Conservation (phyloP, 1,139 yeast species). For the Suhomyces taliae region DNA sequence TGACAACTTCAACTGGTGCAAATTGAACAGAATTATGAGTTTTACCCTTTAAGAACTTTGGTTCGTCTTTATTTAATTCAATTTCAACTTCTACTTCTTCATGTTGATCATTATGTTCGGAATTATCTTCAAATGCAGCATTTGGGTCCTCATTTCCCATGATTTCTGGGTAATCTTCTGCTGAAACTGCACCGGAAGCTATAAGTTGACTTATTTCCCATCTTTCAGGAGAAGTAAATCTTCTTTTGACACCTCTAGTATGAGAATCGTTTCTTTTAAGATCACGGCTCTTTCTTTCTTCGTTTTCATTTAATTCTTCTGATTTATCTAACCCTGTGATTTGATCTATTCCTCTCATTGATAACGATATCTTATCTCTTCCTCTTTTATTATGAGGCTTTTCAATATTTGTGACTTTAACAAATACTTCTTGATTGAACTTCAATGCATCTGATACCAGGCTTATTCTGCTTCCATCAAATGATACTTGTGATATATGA, state of each 20-base stretch:
- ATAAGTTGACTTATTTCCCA: constrained; percentile 88
- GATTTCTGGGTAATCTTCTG: constrained; percentile 71
- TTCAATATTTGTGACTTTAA: constrained; percentile 54
- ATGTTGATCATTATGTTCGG: constrained; percentile 30
- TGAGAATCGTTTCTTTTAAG: constrained; percentile 14
- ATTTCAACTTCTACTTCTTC: constrained; percentile 66
- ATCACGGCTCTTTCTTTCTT: constrained; percentile 18
- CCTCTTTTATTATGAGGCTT: constrained; percentile 23
- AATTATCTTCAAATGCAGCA: constrained; percentile 25
- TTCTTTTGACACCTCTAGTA: constrained; percentile 28
- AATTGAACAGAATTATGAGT: constrained; percentile 40
- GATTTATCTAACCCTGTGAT: constrained; percentile 52
- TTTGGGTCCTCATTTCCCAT: constrained; percentile 43
- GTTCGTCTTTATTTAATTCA: constrained; percentile 68
- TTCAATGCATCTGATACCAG: constrained; percentile 61
- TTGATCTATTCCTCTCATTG: constrained; percentile 80
- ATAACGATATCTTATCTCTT: constrained; percentile 50
- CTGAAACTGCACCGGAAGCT: constrained; percentile 73
- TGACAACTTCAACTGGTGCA: constrained; percentile 57
- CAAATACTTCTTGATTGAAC: constrained; percentile 63
- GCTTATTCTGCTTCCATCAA: constrained; percentile 46
- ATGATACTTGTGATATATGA: constrained; percentile 70
- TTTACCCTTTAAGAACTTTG: constrained; percentile 69
- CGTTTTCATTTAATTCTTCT: constrained; percentile 27
- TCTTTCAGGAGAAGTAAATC: constrained; percentile 80